A percentile compares a stretch with the other conserved stretches of the same genome.
phyloP scores from a whole-genome alignment of 805 yeast species.

The Ogataea trehalophila region DNA sequence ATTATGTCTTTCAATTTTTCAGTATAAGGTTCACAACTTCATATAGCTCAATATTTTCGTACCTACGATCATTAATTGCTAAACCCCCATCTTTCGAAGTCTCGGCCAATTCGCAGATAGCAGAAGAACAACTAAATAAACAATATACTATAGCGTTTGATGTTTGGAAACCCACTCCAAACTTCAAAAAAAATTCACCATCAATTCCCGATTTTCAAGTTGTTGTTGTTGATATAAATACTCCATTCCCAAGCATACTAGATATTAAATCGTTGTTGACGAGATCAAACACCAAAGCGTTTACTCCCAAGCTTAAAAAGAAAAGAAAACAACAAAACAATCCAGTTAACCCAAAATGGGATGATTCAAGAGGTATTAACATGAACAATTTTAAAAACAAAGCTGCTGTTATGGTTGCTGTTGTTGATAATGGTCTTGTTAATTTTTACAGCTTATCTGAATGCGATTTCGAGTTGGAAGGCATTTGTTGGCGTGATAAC shows the following conservation, averaged over 20 bases:
- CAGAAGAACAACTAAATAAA: slow-evolving; percentile 15
- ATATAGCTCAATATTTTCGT: slow-evolving; percentile 12
- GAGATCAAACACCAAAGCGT: slow-evolving; percentile 18
- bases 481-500: slow-evolving; percentile 26
- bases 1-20: not conserved
- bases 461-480: slow-evolving; percentile 38
- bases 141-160: slow-evolving; percentile 43
- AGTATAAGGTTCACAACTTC: not conserved
- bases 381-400: slow-evolving; percentile 6
- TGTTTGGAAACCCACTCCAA: slow-evolving; percentile 80
- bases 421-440: slow-evolving; percentile 70
- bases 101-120: slow-evolving; percentile 1
- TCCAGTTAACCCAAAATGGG: slow-evolving; percentile 5
- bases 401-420: slow-evolving; percentile 51
- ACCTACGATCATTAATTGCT: slow-evolving; percentile 7
- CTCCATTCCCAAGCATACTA: slow-evolving; percentile 41
- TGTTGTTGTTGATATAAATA: slow-evolving; percentile 47
- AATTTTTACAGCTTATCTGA: slow-evolving; percentile 55
- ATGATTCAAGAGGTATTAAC: slow-evolving; percentile 9
- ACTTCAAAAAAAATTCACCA: slow-evolving; percentile 66
- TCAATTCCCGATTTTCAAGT: slow-evolving; percentile 73
- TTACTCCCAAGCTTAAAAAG: not conserved
- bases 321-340: not conserved
- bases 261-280: slow-evolving; percentile 37
- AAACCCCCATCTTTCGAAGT: not conserved